phyloP scores from a whole-genome alignment of 2,329 filamentous ascomycete species.

The Lasiodiplodia hormozganensis region DNA sequence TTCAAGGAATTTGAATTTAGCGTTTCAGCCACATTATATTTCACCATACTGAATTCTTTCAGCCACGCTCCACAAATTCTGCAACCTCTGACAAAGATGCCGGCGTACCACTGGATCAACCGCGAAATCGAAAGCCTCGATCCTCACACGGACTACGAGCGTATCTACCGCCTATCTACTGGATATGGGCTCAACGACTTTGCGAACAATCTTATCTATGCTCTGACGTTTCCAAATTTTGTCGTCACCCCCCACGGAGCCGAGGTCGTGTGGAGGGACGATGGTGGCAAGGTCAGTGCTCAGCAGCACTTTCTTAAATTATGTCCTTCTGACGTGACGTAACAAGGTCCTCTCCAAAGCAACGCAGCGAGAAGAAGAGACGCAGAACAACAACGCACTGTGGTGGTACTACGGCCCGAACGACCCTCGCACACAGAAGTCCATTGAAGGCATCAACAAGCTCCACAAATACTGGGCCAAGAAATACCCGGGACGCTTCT shows the following conservation, averaged over 20 bases:
- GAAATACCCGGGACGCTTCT: conserved; percentile 9
- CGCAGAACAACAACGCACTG: conserved; percentile 8
- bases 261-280: conserved; percentile 12
- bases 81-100: not conserved
- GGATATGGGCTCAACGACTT: conserved; percentile 4
- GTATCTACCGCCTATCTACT: not conserved
- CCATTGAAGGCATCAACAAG: conserved; percentile 1
- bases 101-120: not conserved
- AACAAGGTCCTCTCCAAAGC: conserved; percentile 4
- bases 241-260: conserved; percentile 17
- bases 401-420: conserved; percentile 8
- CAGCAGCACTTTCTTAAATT: not conserved
- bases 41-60: not conserved
- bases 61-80: not conserved
- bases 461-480: conserved; percentile 1
- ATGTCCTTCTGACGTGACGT: fast-evolving
- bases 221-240: conserved; percentile 19
- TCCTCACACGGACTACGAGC: conserved; percentile 11
- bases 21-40: not conserved
- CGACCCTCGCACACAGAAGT: not conserved
- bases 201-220: conserved; percentile 13
- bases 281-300: conserved; percentile 14
- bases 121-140: conserved; percentile 12
- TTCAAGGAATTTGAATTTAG: not conserved
- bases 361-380: conserved; percentile 11